Conservation (phyloP, 306 rosid species). For the Lotus japonicus region DNA sequence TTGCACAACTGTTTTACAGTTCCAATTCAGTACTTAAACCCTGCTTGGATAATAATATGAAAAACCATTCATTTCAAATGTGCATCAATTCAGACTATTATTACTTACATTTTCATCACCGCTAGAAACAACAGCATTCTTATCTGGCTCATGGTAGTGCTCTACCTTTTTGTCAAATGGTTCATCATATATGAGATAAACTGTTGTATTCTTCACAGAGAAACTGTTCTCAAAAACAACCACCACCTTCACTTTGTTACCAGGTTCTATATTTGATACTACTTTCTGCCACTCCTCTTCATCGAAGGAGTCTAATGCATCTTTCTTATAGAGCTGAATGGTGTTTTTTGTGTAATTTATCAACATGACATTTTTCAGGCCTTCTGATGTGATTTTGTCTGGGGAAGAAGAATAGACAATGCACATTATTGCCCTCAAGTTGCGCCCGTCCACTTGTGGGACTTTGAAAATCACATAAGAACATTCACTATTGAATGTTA, state of each 20-base stretch:
- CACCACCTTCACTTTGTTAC: background rate
- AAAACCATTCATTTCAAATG: background rate
- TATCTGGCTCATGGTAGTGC: background rate
- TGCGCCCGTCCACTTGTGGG: background rate
- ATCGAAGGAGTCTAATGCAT: background rate
- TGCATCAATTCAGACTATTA: no score
- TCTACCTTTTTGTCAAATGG: background rate
- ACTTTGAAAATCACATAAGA: background rate
- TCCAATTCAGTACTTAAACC: background rate
- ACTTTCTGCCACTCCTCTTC: conserved; percentile 2
- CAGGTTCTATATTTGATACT: background rate
- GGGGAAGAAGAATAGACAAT: background rate
- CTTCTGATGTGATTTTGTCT: background rate
- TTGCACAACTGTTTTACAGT: background rate
- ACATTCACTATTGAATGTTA: background rate
- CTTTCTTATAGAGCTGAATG: background rate
- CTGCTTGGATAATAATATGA: background rate
- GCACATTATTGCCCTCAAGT: background rate
- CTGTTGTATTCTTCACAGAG: background rate
- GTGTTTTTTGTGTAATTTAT: background rate
- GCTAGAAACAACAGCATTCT: background rate
- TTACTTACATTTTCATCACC: background rate
- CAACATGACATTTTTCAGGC: background rate
- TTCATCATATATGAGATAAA: background rate
- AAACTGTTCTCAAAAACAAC: background rate